A percentile compares a stretch with the other conserved stretches of the same genome.
phyloP scores from a whole-genome alignment of 805 yeast species.

The Zygotorulaspora florentina region DNA sequence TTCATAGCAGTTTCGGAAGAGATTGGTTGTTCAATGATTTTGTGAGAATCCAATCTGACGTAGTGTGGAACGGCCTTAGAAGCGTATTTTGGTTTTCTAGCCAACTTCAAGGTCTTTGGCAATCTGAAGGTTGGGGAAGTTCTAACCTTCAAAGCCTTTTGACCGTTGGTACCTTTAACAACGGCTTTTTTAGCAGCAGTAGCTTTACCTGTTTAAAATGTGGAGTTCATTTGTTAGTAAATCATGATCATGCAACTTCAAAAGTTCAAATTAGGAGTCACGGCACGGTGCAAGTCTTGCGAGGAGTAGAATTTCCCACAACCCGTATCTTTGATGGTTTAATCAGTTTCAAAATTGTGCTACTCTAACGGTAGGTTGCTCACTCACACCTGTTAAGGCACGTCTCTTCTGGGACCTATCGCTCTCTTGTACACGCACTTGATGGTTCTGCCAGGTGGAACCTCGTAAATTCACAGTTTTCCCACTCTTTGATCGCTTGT shows the following conservation, averaged over 20 bases:
- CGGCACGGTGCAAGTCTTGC: too few species aligned
- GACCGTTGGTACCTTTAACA: constrained; percentile 91
- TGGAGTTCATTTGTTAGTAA: constrained; percentile 25
- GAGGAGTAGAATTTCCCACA: too few species aligned
- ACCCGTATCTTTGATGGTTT: too few species aligned
- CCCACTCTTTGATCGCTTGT: too few species aligned
- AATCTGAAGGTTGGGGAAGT: constrained; percentile 91
- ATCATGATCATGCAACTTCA: neutral
- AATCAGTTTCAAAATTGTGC: too few species aligned
- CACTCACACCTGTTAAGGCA: too few species aligned
- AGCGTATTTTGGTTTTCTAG: constrained; percentile 94
- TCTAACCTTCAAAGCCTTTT: constrained; percentile 90
- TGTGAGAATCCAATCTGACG: constrained; percentile 95
- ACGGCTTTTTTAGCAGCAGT: constrained; percentile 98
- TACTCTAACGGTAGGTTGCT: too few species aligned
- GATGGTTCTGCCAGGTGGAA: too few species aligned
- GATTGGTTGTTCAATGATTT: constrained; percentile 89
- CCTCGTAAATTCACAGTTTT: too few species aligned
- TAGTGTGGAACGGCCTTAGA: constrained; percentile 95
- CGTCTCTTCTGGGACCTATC: too few species aligned
- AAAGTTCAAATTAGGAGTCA: neutral
- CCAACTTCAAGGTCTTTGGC: constrained; percentile 93
- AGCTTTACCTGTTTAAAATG: constrained; percentile 58
- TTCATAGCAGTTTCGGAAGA: constrained; percentile 98
- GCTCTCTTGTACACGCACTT: too few species aligned